Base-by-base conservation (phyloP, 163 green algal genomes). In the Volvox carteri region DNA sequence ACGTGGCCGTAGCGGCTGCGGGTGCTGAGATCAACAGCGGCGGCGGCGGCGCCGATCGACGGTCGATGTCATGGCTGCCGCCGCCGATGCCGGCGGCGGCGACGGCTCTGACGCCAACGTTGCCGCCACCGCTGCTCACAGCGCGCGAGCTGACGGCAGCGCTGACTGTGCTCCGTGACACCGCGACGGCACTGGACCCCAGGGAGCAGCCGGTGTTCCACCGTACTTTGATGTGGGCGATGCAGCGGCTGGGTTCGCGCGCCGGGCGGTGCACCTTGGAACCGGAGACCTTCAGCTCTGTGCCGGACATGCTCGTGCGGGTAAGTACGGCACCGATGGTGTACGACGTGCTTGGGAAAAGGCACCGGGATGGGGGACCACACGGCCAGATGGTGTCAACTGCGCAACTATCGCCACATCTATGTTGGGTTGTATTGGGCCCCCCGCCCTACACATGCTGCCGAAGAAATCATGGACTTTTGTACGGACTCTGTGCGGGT, bases 191-290 rank as follows among this genome's bases (percentile, higher is more conserved):
- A 33, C 60, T 86, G 28, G 78, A 62, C 42, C 41, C 39, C 0
- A 41, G n/a, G 39, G 39, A 9, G 0, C 56, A 77, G 12, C 58
- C 28, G 58, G 25, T 9, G 56, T 28, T 77, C 14, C 58, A 77
- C 28, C 78, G 78, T 1, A 58, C 60, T 25, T 28, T 86, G 41
- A 65, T 86, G 78, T 86, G 78, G 78, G 78, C 78, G 41, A 37
- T 86, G 60, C 78, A 86, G 78, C 78, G 78, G 78, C 78, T 86
- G 39, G 78, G 78, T 41, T 62, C 78, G 60, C 41, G 78, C 4
- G 78, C 78, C 11, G 78, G 42, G 3, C n/a, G n/a, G 19, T 77
- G 58, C 60, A 18, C 28, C 1, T 19, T 72, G 41, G 52, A 77
- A 41, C 78, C 78, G 0, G 41, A 35, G 11, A 30, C 16, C 41